These are phyloP conservation scores for Pseudocercospora crystallina DNA, from an alignment of 2,329 filamentous ascomycete genomes.

Conservation along the genomic window DNA sequence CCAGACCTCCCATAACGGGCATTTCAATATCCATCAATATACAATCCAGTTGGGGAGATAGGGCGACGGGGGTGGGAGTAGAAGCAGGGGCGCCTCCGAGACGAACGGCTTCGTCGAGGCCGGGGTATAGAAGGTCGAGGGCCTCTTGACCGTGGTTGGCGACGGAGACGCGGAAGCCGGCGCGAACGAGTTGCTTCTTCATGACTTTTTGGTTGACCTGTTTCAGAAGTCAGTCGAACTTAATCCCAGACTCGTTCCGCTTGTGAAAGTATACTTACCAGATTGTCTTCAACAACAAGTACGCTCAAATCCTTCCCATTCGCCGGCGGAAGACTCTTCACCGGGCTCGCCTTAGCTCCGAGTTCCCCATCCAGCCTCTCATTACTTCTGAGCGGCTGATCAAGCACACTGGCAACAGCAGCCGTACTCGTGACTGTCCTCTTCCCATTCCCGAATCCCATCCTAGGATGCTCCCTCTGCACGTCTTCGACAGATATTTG, in stretches of 20 bases:
- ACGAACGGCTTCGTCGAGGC: no score
- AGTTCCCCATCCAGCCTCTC: neutral
- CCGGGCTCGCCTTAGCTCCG: neutral
- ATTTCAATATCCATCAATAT: conserved; percentile 36
- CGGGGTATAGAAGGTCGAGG: conserved; percentile 14
- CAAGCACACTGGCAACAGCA: neutral
- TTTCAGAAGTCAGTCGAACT: neutral
- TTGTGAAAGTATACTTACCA: conserved; percentile 28
- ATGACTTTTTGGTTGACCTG: conserved; percentile 32
- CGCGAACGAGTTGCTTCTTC: conserved; percentile 21
- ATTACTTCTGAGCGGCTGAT: neutral
- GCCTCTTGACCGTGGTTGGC: conserved; percentile 33
- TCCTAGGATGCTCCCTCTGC: neutral
- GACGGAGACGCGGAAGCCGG: conserved; percentile 24
- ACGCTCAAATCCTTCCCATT: conserved; percentile 24
- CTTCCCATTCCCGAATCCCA: no score
- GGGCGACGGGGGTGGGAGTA: conserved; percentile 16
- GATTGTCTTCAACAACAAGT: conserved; percentile 38
- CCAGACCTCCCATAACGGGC: conserved; percentile 34
- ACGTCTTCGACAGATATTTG: conserved; percentile 48
- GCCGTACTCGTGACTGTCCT: neutral
- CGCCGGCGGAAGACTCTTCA: conserved; percentile 18
- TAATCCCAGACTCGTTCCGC: neutral
- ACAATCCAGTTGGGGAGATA: conserved; percentile 15
- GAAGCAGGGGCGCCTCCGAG: no score